phyloP scores from a whole-genome alignment of 495 filamentous ascomycete species.

The Chaetomium fimeti region DNA sequence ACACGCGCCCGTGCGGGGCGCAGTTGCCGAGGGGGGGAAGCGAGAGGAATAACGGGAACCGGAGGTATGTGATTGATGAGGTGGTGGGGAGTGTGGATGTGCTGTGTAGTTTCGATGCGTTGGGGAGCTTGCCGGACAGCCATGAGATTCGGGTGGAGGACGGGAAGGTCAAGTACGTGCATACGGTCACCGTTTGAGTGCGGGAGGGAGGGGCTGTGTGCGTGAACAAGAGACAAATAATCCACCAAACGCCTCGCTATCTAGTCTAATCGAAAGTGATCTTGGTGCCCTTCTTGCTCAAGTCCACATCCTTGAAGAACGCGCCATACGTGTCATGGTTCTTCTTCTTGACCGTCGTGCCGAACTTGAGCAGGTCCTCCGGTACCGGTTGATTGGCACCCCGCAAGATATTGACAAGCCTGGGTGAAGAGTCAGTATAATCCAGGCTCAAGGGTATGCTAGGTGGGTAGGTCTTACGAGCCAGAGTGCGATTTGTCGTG shows the following conservation, averaged over 20 bases:
- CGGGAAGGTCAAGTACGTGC: slow-evolving; percentile 50
- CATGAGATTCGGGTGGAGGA: slow-evolving; percentile 48
- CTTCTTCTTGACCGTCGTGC: slow-evolving; percentile 99
- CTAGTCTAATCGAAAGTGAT: slow-evolving; percentile 80
- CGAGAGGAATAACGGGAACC: slow-evolving; percentile 40
- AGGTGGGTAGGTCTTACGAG: slow-evolving; percentile 56
- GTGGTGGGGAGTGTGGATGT: slow-evolving; percentile 47
- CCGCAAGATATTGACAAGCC: slow-evolving; percentile 86
- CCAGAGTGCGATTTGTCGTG: slow-evolving; percentile 86
- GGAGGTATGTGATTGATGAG: slow-evolving; percentile 54
- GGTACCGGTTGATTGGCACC: slow-evolving; percentile 86
- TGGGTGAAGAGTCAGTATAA: slow-evolving; percentile 28
- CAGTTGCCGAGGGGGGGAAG: slow-evolving; percentile 44
- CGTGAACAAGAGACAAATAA: slow-evolving; percentile 17
- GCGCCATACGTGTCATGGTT: slow-evolving; percentile 87
- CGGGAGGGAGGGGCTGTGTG: neutral
- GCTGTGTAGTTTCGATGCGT: slow-evolving; percentile 47
- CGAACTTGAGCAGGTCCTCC: slow-evolving; percentile 85
- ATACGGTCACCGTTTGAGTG: slow-evolving; percentile 38
- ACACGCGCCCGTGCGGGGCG: slow-evolving; percentile 43
- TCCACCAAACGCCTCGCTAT: slow-evolving; percentile 17
- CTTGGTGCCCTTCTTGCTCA: slow-evolving; percentile 80
- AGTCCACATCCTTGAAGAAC: slow-evolving; percentile 81
- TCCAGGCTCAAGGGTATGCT: neutral
- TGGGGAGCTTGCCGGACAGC: slow-evolving; percentile 47